phyloP scores from a whole-genome alignment of 2,329 filamentous ascomycete species.

The Trichoderma hamatum region DNA sequence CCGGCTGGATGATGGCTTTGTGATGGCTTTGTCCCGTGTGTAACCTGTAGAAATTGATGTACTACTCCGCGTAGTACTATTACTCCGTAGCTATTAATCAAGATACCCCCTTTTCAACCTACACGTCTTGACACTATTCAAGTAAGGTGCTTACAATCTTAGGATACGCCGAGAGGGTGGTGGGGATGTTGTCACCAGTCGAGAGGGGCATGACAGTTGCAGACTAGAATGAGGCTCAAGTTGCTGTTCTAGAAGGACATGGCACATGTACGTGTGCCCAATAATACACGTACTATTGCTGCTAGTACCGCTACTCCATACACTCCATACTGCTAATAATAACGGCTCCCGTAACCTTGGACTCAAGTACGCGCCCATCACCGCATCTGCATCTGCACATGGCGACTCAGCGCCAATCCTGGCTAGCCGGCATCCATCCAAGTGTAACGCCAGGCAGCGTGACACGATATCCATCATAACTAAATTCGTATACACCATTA shows the following conservation, averaged over 20 bases:
- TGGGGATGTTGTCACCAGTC: background rate
- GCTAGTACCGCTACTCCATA: background rate
- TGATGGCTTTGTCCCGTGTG: conserved; percentile 5
- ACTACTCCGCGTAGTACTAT: background rate
- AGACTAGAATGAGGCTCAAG: conserved; percentile 7
- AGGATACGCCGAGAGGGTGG: background rate
- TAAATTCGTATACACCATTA: background rate
- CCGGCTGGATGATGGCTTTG: conserved; percentile 8
- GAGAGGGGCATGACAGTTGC: background rate
- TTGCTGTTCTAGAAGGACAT: background rate
- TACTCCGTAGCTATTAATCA: conserved; percentile 12
- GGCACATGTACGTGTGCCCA: background rate
- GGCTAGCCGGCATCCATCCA: background rate
- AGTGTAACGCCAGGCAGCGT: background rate
- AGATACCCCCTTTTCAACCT: conserved; percentile 23
- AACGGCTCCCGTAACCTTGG: background rate
- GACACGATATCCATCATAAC: background rate
- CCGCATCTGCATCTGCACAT: background rate
- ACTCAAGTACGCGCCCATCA: conserved; percentile 8
- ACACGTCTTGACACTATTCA: background rate
- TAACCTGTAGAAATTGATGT: conserved; percentile 7
- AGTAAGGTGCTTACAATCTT: background rate
- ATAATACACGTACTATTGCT: background rate
- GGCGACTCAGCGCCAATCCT: background rate
- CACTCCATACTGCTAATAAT: background rate